These are phyloP conservation scores for Monascus purpureus DNA, from an alignment of 495 filamentous ascomycete species.

Conservation along the genomic window DNA sequence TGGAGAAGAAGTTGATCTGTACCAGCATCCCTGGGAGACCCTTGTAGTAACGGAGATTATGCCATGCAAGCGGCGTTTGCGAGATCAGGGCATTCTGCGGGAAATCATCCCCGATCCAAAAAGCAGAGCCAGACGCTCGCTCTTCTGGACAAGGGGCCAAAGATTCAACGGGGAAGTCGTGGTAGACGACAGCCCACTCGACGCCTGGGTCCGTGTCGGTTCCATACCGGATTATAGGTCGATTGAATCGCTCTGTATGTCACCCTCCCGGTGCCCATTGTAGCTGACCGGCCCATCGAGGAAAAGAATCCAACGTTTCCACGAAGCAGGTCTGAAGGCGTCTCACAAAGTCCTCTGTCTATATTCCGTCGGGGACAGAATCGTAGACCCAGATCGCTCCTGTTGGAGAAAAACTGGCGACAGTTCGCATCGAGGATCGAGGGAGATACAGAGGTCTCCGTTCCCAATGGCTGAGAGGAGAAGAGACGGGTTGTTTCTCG, in stretches of 20 bases:
- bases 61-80: background rate
- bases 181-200: constrained; percentile 7
- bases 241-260: constrained; percentile 1
- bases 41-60: constrained; percentile 2
- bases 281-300: constrained; percentile 24
- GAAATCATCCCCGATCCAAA: constrained; percentile 1
- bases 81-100: background rate
- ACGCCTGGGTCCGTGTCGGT: constrained; percentile 12
- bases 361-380: constrained; percentile 2
- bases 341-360: constrained; percentile 4
- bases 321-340: constrained; percentile 18
- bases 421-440: constrained; percentile 26
- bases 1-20: constrained; percentile 2
- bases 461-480: too few relatives aligned
- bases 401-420: constrained; percentile 12
- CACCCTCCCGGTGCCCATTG: constrained; percentile 6
- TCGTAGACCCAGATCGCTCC: constrained; percentile 26
- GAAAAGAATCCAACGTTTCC: constrained; percentile 19
- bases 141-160: background rate
- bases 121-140: background rate
- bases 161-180: background rate
- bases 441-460: too few relatives aligned
- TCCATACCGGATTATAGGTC: constrained; percentile 10
- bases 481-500: too few relatives aligned
- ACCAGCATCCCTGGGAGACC: constrained; percentile 1